A percentile compares a stretch with the other conserved stretches of the same genome.
These are phyloP conservation scores for Stropharia rugosoannulata DNA, from an alignment of 768 basidiomycete species.

Conservation along the genomic window DNA sequence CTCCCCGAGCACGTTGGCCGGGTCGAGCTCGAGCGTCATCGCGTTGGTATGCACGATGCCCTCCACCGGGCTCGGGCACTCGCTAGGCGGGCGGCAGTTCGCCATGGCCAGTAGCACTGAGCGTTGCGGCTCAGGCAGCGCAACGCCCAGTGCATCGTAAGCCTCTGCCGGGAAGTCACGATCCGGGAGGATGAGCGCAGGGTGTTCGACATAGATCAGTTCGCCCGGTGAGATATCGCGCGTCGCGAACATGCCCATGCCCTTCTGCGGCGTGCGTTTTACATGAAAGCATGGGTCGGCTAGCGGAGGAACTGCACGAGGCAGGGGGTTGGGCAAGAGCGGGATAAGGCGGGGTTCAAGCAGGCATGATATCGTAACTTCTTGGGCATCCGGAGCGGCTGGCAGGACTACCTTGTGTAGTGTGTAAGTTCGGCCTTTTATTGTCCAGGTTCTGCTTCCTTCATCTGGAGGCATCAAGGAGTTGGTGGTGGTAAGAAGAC, in stretches of 20 bases:
- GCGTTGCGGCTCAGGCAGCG: constrained; percentile 23
- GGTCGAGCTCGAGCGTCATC: constrained; percentile 32
- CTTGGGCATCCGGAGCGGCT: background rate
- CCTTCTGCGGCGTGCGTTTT: constrained; percentile 26
- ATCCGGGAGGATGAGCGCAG: constrained; percentile 37
- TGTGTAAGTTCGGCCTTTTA: constrained; percentile 5
- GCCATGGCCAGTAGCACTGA: constrained; percentile 31
- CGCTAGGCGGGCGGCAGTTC: constrained; percentile 27
- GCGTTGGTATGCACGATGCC: constrained; percentile 46
- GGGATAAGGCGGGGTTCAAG: constrained; percentile 17
- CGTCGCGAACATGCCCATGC: constrained; percentile 36
- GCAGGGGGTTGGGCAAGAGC: constrained; percentile 16
- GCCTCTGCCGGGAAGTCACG: constrained; percentile 23
- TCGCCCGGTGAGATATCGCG: constrained; percentile 30
- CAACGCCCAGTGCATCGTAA: constrained; percentile 29
- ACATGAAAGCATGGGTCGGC: constrained; percentile 4
- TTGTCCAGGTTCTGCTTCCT: constrained; percentile 2
- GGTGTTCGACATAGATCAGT: constrained; percentile 38
- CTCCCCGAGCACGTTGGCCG: constrained; percentile 16
- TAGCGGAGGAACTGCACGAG: constrained; percentile 2
- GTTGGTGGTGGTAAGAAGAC: no score
- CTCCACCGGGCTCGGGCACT: constrained; percentile 35
- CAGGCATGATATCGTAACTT: constrained; percentile 15
- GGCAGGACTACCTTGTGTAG: constrained; percentile 16
- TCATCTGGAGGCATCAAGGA: background rate